Conservation (phyloP, 192 early-diverging fungal species). For the Fimicolochytrium jonesii region DNA sequence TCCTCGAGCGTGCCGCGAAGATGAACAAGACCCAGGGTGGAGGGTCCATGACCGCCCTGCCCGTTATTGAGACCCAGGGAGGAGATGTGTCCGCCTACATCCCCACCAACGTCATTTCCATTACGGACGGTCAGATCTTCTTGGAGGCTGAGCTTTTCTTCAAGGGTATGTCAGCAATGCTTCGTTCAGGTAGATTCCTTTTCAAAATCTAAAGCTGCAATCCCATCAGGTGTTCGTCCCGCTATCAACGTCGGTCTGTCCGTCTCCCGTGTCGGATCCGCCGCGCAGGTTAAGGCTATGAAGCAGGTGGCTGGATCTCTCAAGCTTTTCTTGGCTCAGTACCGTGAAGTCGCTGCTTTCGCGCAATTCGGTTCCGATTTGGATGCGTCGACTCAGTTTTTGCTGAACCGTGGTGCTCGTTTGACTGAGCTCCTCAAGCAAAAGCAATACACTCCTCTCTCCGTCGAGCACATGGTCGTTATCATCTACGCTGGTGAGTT, state of each 20-base stretch:
- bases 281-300: constrained; percentile 99
- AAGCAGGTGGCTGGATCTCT: constrained; percentile 99
- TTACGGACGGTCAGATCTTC: constrained; percentile 99
- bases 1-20: constrained; percentile 99
- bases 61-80: constrained; percentile 99
- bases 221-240: constrained; percentile 70
- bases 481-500: constrained; percentile 86
- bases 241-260: constrained; percentile 99
- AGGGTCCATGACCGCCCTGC: constrained; percentile 97
- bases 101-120: constrained; percentile 99
- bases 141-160: constrained; percentile 99
- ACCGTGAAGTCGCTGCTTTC: constrained; percentile 99
- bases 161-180: constrained; percentile 92
- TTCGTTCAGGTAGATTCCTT: background rate
- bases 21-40: constrained; percentile 95
- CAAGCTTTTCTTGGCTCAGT: constrained; percentile 99
- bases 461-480: constrained; percentile 96
- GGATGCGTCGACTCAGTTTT: constrained; percentile 99
- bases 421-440: constrained; percentile 99
- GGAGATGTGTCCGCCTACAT: constrained; percentile 99
- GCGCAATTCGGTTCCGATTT: constrained; percentile 99
- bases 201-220: too few species aligned
- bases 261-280: constrained; percentile 99
- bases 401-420: constrained; percentile 99
- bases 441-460: constrained; percentile 93